Evolutionary conservation across 2,329 filamentous ascomycete species (phyloP).

Genomic region (Pyricularia grisea): DNA sequence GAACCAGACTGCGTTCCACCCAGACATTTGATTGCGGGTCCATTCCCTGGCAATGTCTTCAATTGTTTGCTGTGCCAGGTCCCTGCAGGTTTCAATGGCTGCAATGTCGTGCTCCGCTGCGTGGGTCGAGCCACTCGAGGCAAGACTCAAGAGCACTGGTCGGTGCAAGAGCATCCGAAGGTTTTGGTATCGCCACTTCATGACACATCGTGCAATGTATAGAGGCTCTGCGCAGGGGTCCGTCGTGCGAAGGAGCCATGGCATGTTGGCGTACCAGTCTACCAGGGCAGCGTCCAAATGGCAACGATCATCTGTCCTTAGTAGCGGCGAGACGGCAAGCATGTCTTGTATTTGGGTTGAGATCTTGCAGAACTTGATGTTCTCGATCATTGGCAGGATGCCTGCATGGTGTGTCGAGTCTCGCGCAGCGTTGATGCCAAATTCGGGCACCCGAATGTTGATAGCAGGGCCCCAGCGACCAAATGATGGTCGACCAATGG

Average conservation of each 20-base stretch:
- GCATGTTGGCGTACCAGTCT: constrained; percentile 64
- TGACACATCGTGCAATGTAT: constrained; percentile 60
- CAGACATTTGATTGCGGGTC: constrained; percentile 63
- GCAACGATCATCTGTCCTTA: constrained; percentile 56
- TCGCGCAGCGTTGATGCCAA: constrained; percentile 32
- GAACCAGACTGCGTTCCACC: constrained; percentile 77
- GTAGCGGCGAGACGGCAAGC: constrained; percentile 58
- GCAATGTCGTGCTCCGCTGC: constrained; percentile 52
- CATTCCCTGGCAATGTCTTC: constrained; percentile 63
- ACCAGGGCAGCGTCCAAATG: constrained; percentile 59
- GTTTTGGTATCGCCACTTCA: constrained; percentile 78
- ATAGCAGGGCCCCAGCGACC: constrained; percentile 59
- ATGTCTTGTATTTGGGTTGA: constrained; percentile 69
- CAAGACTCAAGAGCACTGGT: constrained; percentile 59
- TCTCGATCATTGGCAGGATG: constrained; percentile 63
- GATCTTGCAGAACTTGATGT: constrained; percentile 72
- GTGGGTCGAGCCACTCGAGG: constrained; percentile 42
- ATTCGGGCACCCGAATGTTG: constrained; percentile 53
- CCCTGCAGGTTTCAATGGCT: constrained; percentile 59
- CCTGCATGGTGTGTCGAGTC: constrained; percentile 52
- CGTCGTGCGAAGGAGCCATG: constrained; percentile 52
- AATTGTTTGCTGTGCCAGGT: constrained; percentile 61
- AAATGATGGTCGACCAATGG: constrained; percentile 60
- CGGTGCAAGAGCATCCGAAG: constrained; percentile 68
- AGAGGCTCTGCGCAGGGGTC: constrained; percentile 64